A percentile compares a stretch with the other conserved stretches of the same genome.
Evolutionary conservation across 768 basidiomycete genomes (phyloP).

Genomic region (Termitomyces eurrhizus): DNA sequence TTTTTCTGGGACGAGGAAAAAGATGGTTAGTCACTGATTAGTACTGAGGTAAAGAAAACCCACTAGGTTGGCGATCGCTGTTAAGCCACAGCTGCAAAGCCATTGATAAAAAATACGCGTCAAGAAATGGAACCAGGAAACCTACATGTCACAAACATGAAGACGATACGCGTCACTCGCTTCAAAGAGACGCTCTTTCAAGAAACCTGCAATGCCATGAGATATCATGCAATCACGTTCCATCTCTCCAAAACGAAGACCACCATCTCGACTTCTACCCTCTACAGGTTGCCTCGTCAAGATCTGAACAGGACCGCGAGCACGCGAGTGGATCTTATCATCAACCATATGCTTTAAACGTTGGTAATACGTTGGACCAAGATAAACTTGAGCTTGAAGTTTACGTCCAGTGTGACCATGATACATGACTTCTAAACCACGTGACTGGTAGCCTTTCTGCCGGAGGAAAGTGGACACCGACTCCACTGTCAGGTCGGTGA

Average conservation of each 20-base stretch:
- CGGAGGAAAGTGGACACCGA: constrained; percentile 91
- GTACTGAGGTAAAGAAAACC: constrained; percentile 25
- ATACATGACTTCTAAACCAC: constrained; percentile 97
- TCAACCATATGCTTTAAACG: constrained; percentile 99
- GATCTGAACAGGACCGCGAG: constrained; percentile 96
- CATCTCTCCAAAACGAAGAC: constrained; percentile 99
- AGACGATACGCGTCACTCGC: constrained; percentile 91
- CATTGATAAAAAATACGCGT: constrained; percentile 9
- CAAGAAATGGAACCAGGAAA: constrained; percentile 15
- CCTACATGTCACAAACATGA: constrained; percentile 95
- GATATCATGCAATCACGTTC: constrained; percentile 99
- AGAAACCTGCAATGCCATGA: constrained; percentile 96
- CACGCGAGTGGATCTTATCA: constrained; percentile 98
- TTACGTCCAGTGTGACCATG: constrained; percentile 99
- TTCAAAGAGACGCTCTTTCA: constrained; percentile 96
- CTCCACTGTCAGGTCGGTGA: constrained; percentile 97
- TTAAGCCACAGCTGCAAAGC: constrained; percentile 76
- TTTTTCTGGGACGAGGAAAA: constrained; percentile 62
- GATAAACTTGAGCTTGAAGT: constrained; percentile 95
- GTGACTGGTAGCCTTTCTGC: constrained; percentile 91
- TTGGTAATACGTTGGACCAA: constrained; percentile 99
- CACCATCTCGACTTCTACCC: constrained; percentile 97
- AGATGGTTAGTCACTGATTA: not conserved
- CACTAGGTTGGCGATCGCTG: constrained; percentile 94
- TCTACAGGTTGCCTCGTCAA: constrained; percentile 97